Conservation (phyloP, 805 yeast genomes). For the Teunomyces cretensis region DNA sequence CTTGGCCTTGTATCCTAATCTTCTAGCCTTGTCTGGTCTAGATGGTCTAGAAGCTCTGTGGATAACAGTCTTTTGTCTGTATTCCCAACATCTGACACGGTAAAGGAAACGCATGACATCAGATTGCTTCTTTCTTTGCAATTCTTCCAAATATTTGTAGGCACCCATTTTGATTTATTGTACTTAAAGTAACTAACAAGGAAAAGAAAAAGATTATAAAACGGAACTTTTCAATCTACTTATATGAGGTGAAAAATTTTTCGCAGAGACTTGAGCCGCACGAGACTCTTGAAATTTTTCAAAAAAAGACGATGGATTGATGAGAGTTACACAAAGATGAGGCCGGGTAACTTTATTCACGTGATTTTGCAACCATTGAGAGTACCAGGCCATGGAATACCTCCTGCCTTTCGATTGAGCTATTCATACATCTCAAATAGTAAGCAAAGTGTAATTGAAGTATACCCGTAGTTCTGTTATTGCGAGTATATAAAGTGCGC, state of each 20-base stretch:
- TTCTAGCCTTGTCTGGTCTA: constrained; percentile 99
- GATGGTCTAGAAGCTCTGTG: constrained; percentile 99
- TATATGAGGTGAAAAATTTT: constrained; percentile 1
- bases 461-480: no score
- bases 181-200: constrained; percentile 12
- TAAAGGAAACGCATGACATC: constrained; percentile 98
- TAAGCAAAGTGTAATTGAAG: no score
- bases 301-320: neutral
- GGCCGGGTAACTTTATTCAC: neutral
- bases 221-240: constrained; percentile 1
- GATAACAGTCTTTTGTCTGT: constrained; percentile 97
- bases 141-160: constrained; percentile 99
- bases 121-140: constrained; percentile 99
- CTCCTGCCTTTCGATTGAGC: no score
- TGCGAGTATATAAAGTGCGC: no score
- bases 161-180: constrained; percentile 79
- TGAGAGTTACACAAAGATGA: neutral
- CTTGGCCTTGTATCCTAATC: constrained; percentile 99
- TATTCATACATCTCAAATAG: no score
- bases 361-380: neutral
- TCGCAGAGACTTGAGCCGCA: constrained; percentile 2
- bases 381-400: no score
- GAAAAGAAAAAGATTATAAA: constrained; percentile 6
- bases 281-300: neutral
- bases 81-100: constrained; percentile 99